Base-by-base conservation (phyloP, 345 rosid genomes). In the Turritis glabra region DNA sequence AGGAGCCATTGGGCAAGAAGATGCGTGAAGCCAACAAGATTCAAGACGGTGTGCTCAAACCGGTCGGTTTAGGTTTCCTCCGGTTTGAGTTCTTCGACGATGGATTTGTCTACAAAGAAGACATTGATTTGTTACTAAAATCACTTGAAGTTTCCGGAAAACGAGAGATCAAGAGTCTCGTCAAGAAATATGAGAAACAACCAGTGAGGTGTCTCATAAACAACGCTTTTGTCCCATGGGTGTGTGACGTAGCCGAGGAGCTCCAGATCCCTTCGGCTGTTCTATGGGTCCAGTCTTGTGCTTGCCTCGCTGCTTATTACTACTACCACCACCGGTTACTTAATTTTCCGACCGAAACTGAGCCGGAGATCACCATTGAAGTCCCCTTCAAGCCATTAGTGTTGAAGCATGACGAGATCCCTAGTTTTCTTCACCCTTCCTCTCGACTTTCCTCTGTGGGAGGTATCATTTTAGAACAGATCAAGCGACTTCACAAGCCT, bases 271-370 rank as follows among this genome's bases (percentile, higher is more conserved):
- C 98, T 23, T 90, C 89, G 3, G 93, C 93, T 3, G 73, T 90
- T 82, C 86, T 93, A 8, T 93, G 97, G 98, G 92, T 93, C 3
- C 95, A 93, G 75, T 90, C 98, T 5, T 87, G 91, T 13, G 95
- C 91, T 5, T 87, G 86, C 63, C 87, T 93, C 14, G 71, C 88
- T 0, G 76, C 87, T 3, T 93, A 93, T 76, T 90, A 89, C 48
- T 84, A 90, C 77, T 85, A 52, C 77, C 64, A 64, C 72, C 90
- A 86, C 13, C 72, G 67, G 7, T 73, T 82, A 33, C 82, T 69
- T 18, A 79, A 80, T 1, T 93, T 93, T 60, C 97, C 98, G 1
- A 80, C 25, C 0, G 79, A 83, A 70, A 73, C 65, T 1, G 81
- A 85, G 8, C 87, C 83, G 21, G 89, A 86, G 60, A 78, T 80